Conservation (phyloP, 495 filamentous ascomycete species). For the Parachaetomium inaequale region DNA sequence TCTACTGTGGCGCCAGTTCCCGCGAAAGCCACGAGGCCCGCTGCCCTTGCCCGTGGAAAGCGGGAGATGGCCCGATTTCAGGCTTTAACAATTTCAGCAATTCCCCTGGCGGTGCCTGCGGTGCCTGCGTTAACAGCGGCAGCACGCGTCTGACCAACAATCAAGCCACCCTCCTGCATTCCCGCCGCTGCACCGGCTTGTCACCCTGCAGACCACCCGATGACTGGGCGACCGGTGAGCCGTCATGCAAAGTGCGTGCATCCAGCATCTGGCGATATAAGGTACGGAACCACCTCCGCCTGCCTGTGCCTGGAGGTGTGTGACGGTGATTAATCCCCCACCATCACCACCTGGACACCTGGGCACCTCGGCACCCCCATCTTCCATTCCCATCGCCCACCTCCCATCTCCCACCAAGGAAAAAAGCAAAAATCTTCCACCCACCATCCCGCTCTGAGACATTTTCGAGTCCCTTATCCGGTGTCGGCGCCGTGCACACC, state of each 20-base stretch:
- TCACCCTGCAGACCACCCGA: slow-evolving; percentile 6
- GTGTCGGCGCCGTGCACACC: slow-evolving; percentile 17
- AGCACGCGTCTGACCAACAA: not conserved
- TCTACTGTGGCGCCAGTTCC: slow-evolving; percentile 10
- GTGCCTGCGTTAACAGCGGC: slow-evolving; percentile 1
- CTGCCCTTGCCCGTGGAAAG: slow-evolving; percentile 11
- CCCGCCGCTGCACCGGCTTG: slow-evolving; percentile 6
- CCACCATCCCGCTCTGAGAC: slow-evolving; percentile 14
- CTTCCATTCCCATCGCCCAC: slow-evolving; percentile 5
- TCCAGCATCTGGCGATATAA: not conserved
- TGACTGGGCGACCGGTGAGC: slow-evolving; percentile 10
- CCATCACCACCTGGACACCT: not conserved
- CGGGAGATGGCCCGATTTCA: slow-evolving; percentile 23
- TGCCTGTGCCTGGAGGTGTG: not conserved
- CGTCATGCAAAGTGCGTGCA: slow-evolving; percentile 3
- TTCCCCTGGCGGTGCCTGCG: not conserved
- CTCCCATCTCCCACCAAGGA: slow-evolving; percentile 4
- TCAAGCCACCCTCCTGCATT: slow-evolving; percentile 12
- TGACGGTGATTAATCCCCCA: not conserved
- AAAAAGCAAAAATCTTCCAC: not conserved
- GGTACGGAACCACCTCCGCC: not conserved
- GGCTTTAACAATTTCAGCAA: not conserved
- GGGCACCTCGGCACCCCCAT: too few relatives aligned
- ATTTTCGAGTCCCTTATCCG: slow-evolving; percentile 15
- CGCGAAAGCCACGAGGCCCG: slow-evolving; percentile 15